Percentiles rank a stretch among this genome's conserved stretches.
Conservation (phyloP, 192 early-diverging fungal species). For the Podila horticola region DNA sequence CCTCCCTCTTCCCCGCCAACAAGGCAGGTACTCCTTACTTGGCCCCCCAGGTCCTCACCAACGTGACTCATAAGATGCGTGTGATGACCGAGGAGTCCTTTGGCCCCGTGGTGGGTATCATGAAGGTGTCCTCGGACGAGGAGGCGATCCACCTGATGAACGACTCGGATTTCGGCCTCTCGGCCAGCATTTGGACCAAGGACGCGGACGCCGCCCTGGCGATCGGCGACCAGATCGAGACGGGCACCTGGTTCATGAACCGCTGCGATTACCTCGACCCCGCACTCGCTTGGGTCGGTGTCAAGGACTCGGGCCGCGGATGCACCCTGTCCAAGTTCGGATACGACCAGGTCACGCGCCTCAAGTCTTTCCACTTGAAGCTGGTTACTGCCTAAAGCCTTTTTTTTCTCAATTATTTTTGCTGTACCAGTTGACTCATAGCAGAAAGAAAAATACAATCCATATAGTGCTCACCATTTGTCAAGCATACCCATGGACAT, state of each 20-base stretch:
- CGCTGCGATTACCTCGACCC: slow-evolving; percentile 88
- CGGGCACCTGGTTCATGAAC: slow-evolving; percentile 88
- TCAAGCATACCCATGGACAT: no score
- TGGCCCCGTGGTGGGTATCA: slow-evolving; percentile 84
- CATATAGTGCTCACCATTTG: no score
- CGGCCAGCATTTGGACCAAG: slow-evolving; percentile 83
- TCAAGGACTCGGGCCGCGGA: slow-evolving; percentile 79
- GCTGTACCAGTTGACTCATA: not conserved
- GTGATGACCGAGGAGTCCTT: slow-evolving; percentile 88
- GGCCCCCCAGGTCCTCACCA: slow-evolving; percentile 78
- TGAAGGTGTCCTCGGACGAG: slow-evolving; percentile 76
- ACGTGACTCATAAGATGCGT: slow-evolving; percentile 78
- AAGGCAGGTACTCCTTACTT: slow-evolving; percentile 74
- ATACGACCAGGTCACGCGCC: slow-evolving; percentile 76
- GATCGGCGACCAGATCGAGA: slow-evolving; percentile 74
- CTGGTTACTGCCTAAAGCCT: slow-evolving; percentile 36
- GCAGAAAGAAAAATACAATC: not conserved
- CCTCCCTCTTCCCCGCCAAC: slow-evolving; percentile 62
- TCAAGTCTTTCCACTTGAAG: slow-evolving; percentile 74
- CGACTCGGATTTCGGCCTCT: slow-evolving; percentile 81
- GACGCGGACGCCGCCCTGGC: slow-evolving; percentile 65
- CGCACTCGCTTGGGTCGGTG: slow-evolving; percentile 81
- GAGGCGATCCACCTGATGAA: slow-evolving; percentile 86
- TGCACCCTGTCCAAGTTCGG: slow-evolving; percentile 75
- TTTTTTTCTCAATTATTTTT: not conserved